These are phyloP conservation scores for Hanseniaspora valbyensis DNA, from an alignment of 805 yeast species.

Conservation along the genomic window DNA sequence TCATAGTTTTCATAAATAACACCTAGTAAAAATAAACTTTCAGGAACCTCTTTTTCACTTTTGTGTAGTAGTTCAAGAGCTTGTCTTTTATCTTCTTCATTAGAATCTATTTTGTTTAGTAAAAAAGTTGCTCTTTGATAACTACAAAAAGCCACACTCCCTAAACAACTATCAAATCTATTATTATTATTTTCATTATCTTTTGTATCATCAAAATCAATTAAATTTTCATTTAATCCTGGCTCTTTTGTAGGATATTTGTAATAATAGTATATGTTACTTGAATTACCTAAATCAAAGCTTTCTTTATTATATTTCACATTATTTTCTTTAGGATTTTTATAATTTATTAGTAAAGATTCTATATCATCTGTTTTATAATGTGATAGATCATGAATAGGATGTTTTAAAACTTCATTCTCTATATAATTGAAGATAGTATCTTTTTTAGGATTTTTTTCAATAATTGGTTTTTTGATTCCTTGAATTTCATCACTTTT, in stretches of 20 bases:
- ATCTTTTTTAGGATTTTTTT: background rate
- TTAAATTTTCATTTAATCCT: background rate
- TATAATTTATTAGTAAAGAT: background rate
- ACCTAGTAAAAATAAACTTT: constrained; percentile 9
- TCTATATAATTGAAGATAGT: constrained; percentile 1
- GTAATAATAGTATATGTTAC: background rate
- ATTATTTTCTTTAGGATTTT: background rate
- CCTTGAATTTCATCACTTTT: background rate
- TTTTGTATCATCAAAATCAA: background rate
- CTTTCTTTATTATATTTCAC: background rate
- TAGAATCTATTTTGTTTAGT: constrained; percentile 5
- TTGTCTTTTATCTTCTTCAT: background rate
- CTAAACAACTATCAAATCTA: background rate
- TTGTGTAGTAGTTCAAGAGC: constrained; percentile 2
- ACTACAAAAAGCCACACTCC: background rate
- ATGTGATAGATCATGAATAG: background rate
- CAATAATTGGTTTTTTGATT: background rate
- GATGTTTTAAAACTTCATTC: background rate
- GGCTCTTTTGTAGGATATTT: background rate
- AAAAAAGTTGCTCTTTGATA: background rate
- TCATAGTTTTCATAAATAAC: constrained; percentile 10
- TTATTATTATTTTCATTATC: background rate
- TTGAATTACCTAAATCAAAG: background rate
- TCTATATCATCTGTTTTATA: background rate
- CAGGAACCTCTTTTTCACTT: constrained; percentile 1